Base-by-base conservation (phyloP, 805 yeast species). In the Cyberlindnera mississippiensis region DNA sequence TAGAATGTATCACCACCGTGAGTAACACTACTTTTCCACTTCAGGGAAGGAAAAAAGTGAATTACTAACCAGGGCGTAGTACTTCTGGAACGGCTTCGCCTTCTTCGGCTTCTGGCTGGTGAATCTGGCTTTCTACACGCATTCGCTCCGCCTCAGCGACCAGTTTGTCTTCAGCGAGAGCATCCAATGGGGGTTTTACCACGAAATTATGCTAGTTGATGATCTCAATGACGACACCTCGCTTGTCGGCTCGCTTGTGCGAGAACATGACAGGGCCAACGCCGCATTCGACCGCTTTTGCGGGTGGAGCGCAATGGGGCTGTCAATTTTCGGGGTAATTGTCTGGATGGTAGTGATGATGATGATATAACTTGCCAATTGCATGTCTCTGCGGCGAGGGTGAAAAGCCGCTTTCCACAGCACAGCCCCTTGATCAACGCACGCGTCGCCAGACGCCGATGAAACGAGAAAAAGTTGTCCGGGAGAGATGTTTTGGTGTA, bases 71-170 rank as follows among this genome's bases (percentile, higher is more conserved):
- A 10, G 22, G 17, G 30, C 40, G 35, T 29, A 56, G 60, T 50
- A 53, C 38, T 53, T 55, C 33, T 45, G 41, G 33, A 50, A 52
- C 40, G 61, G 61, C 2, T 31, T 50, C 8, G n/a, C 37, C 6
- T 31, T 48, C 12, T 40, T 41, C n/a, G 48, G 49, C 3, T 17
- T 53, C 9, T 56, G 59, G 59, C 3, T 55, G 1, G 43, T 38
- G 30, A 56, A 53, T 31, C n/a, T 43, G 6, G 17, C 4, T 8
- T 19, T 53, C 3, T 52, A 41, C 37, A 1, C 43, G 9, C 18
- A 18, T 10, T 24, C 50, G 5, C 6, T 12, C 12, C 33, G 41
- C 2, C 18, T 40, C 3, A 29, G 33, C 14, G n/a, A 24, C 14
- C 41, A 44, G 6, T 56, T 49, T 28, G 28, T 38, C 32, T 44